These are phyloP conservation scores for Polytrichum formosum DNA, from an alignment of 225 moss, liverwort and hornwort genomes.

Conservation along the genomic window DNA sequence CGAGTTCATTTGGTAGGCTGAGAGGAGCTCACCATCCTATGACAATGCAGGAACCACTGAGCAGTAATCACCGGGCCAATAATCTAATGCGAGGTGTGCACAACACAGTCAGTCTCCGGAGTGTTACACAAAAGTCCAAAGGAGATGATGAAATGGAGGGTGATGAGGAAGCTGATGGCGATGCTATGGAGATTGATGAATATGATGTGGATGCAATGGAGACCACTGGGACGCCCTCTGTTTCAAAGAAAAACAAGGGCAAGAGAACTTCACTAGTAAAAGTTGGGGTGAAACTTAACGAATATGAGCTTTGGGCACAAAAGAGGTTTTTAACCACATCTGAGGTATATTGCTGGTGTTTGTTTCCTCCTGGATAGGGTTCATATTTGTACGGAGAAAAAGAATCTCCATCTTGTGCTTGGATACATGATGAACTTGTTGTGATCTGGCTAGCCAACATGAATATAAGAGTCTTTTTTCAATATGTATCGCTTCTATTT, in stretches of 20 bases:
- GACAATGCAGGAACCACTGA: slow-evolving; percentile 60
- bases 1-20: too few relatives aligned
- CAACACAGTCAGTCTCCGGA: slow-evolving; percentile 46
- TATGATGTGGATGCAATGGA: slow-evolving; percentile 46
- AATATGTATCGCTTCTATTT: neutral
- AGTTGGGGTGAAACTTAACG: slow-evolving; percentile 21
- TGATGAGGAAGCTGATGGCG: slow-evolving; percentile 35
- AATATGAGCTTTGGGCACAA: slow-evolving; percentile 43
- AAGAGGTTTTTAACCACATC: slow-evolving; percentile 70
- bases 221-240: slow-evolving; percentile 17
- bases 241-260: slow-evolving; percentile 21
- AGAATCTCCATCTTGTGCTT: too few relatives aligned
- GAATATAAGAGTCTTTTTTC: neutral
- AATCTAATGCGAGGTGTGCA: slow-evolving; percentile 75
- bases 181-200: slow-evolving; percentile 46
- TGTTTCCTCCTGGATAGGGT: neutral
- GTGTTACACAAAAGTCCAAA: slow-evolving; percentile 24
- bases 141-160: slow-evolving; percentile 34
- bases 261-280: slow-evolving; percentile 22
- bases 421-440: too few relatives aligned
- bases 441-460: too few relatives aligned
- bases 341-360: slow-evolving; percentile 44
- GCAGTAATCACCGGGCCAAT: slow-evolving; percentile 29
- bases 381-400: too few relatives aligned
- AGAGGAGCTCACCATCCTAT: neutral